Evolutionary conservation across 1,284 basidiomycete species (phyloP).

Genomic region (Clitocybe nebularis): DNA sequence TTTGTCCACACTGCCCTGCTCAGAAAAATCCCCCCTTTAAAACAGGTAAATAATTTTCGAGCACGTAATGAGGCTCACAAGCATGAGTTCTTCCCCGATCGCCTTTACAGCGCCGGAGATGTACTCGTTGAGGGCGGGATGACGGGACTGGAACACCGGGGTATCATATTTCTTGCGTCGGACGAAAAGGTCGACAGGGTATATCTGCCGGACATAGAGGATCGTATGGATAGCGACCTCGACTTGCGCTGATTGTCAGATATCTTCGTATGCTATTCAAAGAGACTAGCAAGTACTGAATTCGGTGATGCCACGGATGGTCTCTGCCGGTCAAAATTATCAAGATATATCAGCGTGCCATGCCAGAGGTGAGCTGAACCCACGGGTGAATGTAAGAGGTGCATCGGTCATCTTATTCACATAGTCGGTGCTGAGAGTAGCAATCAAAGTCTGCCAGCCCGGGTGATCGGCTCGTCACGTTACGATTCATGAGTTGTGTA

Average conservation of each 20-base stretch:
- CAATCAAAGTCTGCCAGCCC: too few relatives aligned
- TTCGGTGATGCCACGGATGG: constrained; percentile 56
- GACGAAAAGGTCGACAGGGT: constrained; percentile 84
- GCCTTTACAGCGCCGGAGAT: constrained; percentile 79
- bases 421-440: too few relatives aligned
- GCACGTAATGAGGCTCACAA: constrained; percentile 38
- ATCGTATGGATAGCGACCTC: constrained; percentile 93
- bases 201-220: constrained; percentile 85
- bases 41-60: background rate
- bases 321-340: constrained; percentile 36
- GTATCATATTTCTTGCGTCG: constrained; percentile 86
- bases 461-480: too few relatives aligned
- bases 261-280: background rate
- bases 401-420: too few relatives aligned
- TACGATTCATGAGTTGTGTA: too few relatives aligned
- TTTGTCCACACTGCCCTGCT: constrained; percentile 68
- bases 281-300: constrained; percentile 46
- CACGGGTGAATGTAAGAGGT: background rate
- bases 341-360: background rate
- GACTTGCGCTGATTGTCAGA: constrained; percentile 44
- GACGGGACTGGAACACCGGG: constrained; percentile 88
- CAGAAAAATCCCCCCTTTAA: constrained; percentile 1
- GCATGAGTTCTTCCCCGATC: constrained; percentile 68
- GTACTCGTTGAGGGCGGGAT: constrained; percentile 85
- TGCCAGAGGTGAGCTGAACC: constrained; percentile 2